A percentile compares a stretch with the other conserved stretches of the same genome.
These are phyloP conservation scores for Entomophthora muscae DNA, from an alignment of 371 early-diverging fungal genomes.

Conservation along the genomic window DNA sequence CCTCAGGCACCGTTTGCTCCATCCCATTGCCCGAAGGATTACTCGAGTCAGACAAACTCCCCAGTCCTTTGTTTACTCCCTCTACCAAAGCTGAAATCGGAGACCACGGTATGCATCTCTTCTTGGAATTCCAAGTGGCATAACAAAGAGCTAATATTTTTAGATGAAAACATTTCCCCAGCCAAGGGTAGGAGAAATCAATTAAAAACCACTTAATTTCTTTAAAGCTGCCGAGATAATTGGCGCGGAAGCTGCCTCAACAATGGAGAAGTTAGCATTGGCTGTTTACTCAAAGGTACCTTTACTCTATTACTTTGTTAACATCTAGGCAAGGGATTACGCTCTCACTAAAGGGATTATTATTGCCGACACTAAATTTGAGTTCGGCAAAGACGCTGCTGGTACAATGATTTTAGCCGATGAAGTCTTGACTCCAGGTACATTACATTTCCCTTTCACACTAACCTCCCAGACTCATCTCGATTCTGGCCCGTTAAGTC, in stretches of 20 bases:
- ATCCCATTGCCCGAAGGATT: conserved; percentile 66
- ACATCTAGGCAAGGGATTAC: conserved; percentile 48
- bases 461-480: conserved; percentile 57
- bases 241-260: conserved; percentile 31
- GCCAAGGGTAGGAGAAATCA: conserved; percentile 31
- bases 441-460: neutral
- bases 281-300: conserved; percentile 21
- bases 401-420: conserved; percentile 73
- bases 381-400: conserved; percentile 82
- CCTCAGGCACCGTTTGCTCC: conserved; percentile 82
- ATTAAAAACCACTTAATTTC: conserved; percentile 5
- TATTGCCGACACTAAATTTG: conserved; percentile 97
- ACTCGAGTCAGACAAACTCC: conserved; percentile 67
- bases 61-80: conserved; percentile 80
- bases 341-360: conserved; percentile 76
- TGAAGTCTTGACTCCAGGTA: conserved; percentile 92
- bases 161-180: conserved; percentile 94
- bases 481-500: conserved; percentile 84
- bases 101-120: conserved; percentile 60
- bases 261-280: conserved; percentile 16
- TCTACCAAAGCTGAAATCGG: conserved; percentile 96
- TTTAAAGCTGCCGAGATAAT: conserved; percentile 58
- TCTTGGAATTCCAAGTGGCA: too few relatives aligned
- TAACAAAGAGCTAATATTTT: too few relatives aligned
- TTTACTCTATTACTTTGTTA: neutral